Percentiles rank a stretch among this genome's conserved stretches.
Evolutionary conservation across 805 yeast genomes (phyloP).

Genomic region (Pichia pseudocactophila): DNA sequence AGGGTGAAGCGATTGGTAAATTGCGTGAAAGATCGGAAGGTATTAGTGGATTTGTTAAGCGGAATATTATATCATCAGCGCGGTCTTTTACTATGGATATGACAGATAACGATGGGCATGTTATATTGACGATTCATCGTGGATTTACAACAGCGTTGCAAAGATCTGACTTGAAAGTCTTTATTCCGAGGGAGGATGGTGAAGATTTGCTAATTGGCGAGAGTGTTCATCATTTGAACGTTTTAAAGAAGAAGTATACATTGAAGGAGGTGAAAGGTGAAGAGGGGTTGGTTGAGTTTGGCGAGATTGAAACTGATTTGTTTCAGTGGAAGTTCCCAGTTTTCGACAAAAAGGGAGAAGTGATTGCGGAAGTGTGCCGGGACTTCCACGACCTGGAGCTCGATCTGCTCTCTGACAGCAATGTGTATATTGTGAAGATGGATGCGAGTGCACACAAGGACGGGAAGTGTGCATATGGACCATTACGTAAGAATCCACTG

Average conservation of each 20-base stretch:
- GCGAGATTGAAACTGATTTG: slow-evolving; percentile 76
- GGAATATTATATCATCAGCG: slow-evolving; percentile 78
- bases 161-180: not conserved
- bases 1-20: not conserved
- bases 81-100: slow-evolving; percentile 74
- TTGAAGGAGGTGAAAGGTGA: slow-evolving; percentile 42
- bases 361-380: slow-evolving; percentile 72
- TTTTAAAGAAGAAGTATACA: slow-evolving; percentile 82
- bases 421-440: slow-evolving; percentile 64
- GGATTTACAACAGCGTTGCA: slow-evolving; percentile 49
- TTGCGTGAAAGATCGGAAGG: not conserved
- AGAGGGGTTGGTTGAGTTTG: slow-evolving; percentile 58
- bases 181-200: slow-evolving; percentile 22
- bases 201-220: slow-evolving; percentile 61
- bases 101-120: slow-evolving; percentile 51
- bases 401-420: slow-evolving; percentile 37
- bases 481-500: slow-evolving; percentile 35
- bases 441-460: slow-evolving; percentile 77
- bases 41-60: slow-evolving; percentile 36
- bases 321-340: slow-evolving; percentile 80
- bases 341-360: slow-evolving; percentile 42
- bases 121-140: slow-evolving; percentile 56
- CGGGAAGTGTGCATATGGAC: slow-evolving; percentile 41
- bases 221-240: slow-evolving; percentile 83
- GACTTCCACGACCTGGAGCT: slow-evolving; percentile 69